phyloP scores from a whole-genome alignment of 148 eudicot genomes.

The Rhododendron ovatum region DNA sequence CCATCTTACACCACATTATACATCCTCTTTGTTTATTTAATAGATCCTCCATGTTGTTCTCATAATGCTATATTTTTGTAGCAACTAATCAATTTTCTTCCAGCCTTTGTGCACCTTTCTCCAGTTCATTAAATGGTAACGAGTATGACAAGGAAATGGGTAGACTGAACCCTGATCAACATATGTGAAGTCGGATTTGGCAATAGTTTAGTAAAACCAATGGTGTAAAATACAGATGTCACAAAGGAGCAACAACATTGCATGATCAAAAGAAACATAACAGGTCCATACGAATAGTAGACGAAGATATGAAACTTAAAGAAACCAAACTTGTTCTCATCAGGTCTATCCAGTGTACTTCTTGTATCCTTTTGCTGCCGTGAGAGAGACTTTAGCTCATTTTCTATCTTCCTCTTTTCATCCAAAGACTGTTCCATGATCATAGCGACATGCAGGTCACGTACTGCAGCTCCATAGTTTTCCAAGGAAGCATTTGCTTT shows the following conservation, averaged over 20 bases:
- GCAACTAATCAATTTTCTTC: background rate
- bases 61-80: background rate
- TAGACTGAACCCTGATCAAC: background rate
- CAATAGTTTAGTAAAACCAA: background rate
- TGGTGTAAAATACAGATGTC: background rate
- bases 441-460: conserved; percentile 53
- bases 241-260: background rate
- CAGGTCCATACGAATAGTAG: background rate
- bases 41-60: background rate
- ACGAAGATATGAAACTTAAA: conserved; percentile 26
- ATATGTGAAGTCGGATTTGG: background rate
- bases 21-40: background rate
- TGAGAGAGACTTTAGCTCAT: conserved; percentile 40
- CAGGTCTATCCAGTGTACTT: conserved; percentile 15
- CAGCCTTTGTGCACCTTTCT: background rate
- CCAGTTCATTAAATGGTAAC: background rate
- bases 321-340: conserved; percentile 16
- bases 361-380: conserved; percentile 18
- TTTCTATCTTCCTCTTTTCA: conserved; percentile 72
- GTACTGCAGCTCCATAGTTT: conserved; percentile 52
- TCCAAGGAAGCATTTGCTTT: conserved; percentile 66
- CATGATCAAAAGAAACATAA: background rate
- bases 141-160: background rate
- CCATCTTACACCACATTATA: background rate
- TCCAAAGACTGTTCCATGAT: conserved; percentile 50